Percentiles rank a stretch among this genome's conserved stretches.
Evolutionary conservation across 352 stramenopile genomes (phyloP).

Genomic region (Globisporangium paroecandrum): DNA sequence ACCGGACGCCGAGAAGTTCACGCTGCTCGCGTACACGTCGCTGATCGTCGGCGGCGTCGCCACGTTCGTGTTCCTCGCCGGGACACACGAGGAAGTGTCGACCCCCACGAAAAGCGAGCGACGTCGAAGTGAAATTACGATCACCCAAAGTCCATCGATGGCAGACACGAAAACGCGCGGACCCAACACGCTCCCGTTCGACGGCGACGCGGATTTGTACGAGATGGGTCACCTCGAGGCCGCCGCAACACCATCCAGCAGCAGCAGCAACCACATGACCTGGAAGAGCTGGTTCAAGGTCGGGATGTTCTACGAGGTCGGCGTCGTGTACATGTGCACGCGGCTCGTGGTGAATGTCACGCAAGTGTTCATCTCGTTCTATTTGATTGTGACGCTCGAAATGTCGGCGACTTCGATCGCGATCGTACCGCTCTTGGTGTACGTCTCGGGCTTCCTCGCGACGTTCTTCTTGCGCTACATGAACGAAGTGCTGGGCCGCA

Average conservation of each 20-base stretch:
- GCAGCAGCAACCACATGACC: slow-evolving; percentile 40
- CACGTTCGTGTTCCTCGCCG: slow-evolving; percentile 59
- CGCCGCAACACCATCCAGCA: slow-evolving; percentile 18
- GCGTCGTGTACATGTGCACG: slow-evolving; percentile 87
- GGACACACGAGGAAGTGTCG: slow-evolving; percentile 58
- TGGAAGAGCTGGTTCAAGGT: slow-evolving; percentile 78
- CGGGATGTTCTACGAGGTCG: slow-evolving; percentile 85
- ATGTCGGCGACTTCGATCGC: slow-evolving; percentile 83
- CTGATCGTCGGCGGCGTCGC: slow-evolving; percentile 61
- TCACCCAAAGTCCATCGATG: slow-evolving; percentile 52
- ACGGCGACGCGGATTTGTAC: slow-evolving; percentile 44
- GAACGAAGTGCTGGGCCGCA: slow-evolving; percentile 68
- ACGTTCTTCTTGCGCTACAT: slow-evolving; percentile 76
- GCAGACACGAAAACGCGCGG: slow-evolving; percentile 43
- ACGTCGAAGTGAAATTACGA: slow-evolving; percentile 21
- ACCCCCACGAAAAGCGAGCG: slow-evolving; percentile 23
- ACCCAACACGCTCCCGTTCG: slow-evolving; percentile 44
- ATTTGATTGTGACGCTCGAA: slow-evolving; percentile 80
- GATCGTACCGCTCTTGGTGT: slow-evolving; percentile 81
- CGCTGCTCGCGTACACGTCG: slow-evolving; percentile 66
- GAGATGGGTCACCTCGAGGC: slow-evolving; percentile 10
- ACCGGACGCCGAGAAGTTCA: slow-evolving; percentile 73
- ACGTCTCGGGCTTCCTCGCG: slow-evolving; percentile 76
- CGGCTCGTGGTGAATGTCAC: slow-evolving; percentile 82
- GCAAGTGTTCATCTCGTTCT: slow-evolving; percentile 87